Evolutionary conservation across 2,329 filamentous ascomycete species (phyloP), one percentile per base, ranked within the genome.

Genomic region (Paracoccidioides brasiliensis): DNA sequence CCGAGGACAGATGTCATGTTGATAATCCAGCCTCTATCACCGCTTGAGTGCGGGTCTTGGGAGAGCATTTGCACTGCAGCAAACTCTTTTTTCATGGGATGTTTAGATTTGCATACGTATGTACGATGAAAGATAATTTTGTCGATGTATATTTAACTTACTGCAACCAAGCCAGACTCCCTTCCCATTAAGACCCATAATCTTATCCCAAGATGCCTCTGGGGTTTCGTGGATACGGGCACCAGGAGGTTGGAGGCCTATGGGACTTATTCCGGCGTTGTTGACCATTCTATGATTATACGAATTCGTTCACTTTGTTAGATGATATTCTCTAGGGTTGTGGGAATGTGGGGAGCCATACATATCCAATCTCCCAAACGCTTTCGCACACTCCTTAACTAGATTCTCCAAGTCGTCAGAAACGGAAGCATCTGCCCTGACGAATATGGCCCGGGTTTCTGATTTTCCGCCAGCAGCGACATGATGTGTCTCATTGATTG

Each of bases 211-310:
- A 0, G 66, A 68, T 0, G 68, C 64, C 41, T 79, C 75, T 0
- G 67, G 59, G 3, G 72, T 72, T 53, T 76, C 62, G 66, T 80
- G 80, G 5, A 81, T 66, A 0, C 69, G 67, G 37, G 6, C 5
- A 1, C 60, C 59, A 0, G 67, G 65, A 0, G n/a, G 5, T 37
- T 53, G 41, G 22, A 10, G 15, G 35, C 32, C 51, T 0, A n/a
- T 44, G 30, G 28, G 40, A 15, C 66, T 69, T 0, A 81, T 72
- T 0, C 80, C 80, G 0, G 79, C 76, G 59, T 76, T 76, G 55
- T 76, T 76, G 45, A 75, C 72, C 51, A 78, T 63, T 0, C 73
- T 76, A 61, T 38, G 32, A 33, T 14, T 8, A 28, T 12, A 30
- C 9, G 8, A 10, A 44, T 44, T 44, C 6, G 42, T 44, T n/a